Conservation (phyloP, 768 basidiomycete species). For the Tubosaeta sp. region DNA sequence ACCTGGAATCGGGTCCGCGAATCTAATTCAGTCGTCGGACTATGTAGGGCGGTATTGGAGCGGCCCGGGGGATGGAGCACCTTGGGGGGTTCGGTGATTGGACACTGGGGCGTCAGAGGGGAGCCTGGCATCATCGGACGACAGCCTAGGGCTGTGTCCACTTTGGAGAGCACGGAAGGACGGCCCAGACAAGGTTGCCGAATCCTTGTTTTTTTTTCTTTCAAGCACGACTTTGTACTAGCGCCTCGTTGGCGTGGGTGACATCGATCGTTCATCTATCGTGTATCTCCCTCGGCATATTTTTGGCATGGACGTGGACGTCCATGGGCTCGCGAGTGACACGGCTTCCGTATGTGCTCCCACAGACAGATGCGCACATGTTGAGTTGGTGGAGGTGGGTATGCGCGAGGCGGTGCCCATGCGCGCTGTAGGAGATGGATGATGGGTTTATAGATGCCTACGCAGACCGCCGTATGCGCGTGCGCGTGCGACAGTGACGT, state of each 20-base stretch:
- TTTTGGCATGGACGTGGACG: neutral
- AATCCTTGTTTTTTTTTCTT: neutral
- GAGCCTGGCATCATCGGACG: neutral
- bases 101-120: neutral
- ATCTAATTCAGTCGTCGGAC: slow-evolving; percentile 1
- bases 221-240: neutral
- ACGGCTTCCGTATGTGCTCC: neutral
- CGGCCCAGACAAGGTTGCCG: neutral
- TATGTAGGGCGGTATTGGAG: neutral
- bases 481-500: neutral
- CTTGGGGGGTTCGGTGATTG: neutral
- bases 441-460: neutral
- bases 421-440: neutral
- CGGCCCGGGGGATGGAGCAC: neutral
- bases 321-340: neutral
- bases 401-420: neutral
- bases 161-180: neutral
- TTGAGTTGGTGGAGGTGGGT: neutral
- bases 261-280: neutral
- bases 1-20: neutral
- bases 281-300: neutral
- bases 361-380: neutral
- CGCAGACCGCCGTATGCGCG: neutral
- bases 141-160: neutral
- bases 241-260: neutral